Base-by-base conservation (phyloP, 129 eudicot species). In the Flaveria robusta region DNA sequence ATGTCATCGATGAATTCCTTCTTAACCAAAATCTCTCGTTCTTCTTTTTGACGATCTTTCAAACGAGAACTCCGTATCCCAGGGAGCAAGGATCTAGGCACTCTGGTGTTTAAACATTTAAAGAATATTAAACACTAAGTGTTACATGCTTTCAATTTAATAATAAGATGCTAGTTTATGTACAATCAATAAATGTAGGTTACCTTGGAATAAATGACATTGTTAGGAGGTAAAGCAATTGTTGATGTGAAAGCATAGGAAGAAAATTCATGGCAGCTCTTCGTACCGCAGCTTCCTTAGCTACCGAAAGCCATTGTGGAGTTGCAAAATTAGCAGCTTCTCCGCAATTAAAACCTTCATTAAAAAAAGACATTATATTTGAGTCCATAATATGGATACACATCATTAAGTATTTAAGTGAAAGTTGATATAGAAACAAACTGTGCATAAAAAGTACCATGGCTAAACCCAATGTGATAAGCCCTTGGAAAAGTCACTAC, bases 181-280 rank as follows among this genome's bases (percentile, higher is more conserved):
- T 71, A 45, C 63, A 66, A 70, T 7, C 13, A 68, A 52, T 67
- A 67, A 64, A 39, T 72, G 37, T 43, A 74, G 45, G 88, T 77
- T 34, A 94, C 99, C 99, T 94, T 47, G 94, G 86, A 76, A 91
- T 81, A 79, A 94, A 94, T 66, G 99, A 94, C 97, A 94, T 94
- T 60, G 99, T 94, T 80, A 94, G 73, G 70, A 91, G 77, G 84
- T 91, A 91, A 51, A 94, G 85, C 66, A 94, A 85, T 55, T 94
- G 99, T 81, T 94, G 99, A 83, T 94, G 99, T 45, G 99, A 94
- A 80, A 94, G 99, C 99, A 94, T 94, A 60, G 99, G 99, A 77
- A 94, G 97, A 83, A 82, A 87, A 85, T 89, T 90, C 99, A 94
- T 94, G 13, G 88, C 97, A 84, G 99, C 94, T 85, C 99, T 83